Evolutionary conservation across 768 basidiomycete genomes (phyloP).

Genomic region (Kwoniella sp.): DNA sequence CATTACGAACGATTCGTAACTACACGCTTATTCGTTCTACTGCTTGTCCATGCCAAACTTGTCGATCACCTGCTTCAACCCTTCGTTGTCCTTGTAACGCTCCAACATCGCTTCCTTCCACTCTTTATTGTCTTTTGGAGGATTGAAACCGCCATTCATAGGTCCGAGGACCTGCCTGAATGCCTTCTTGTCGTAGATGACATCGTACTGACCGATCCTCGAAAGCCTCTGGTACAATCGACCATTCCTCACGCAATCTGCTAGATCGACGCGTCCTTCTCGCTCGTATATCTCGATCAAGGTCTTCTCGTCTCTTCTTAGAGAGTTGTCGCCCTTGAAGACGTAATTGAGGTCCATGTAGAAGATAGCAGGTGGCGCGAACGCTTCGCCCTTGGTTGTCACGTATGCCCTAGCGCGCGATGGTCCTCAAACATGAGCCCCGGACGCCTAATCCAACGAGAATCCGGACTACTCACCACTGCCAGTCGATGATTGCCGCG

Average conservation of each 20-base stretch:
- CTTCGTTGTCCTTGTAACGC: slow-evolving; percentile 5
- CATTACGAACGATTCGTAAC: too few species aligned
- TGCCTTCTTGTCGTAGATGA: background rate
- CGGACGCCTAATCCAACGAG: too few species aligned
- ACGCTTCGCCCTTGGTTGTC: slow-evolving; percentile 20
- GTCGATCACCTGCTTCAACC: slow-evolving; percentile 2
- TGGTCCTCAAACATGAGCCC: too few species aligned
- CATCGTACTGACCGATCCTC: slow-evolving; percentile 4
- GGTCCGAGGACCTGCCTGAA: slow-evolving; percentile 6
- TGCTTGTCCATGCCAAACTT: too few species aligned
- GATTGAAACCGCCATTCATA: slow-evolving; percentile 1
- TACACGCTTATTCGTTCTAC: too few species aligned
- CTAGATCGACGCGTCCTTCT: slow-evolving; percentile 11
- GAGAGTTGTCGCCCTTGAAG: background rate
- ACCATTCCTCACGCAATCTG: slow-evolving; percentile 20
- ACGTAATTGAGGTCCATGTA: background rate
- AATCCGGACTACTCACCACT: slow-evolving; percentile 36
- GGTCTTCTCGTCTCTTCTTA: slow-evolving; percentile 1
- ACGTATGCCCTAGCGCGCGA: slow-evolving; percentile 15
- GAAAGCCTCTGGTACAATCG: slow-evolving; percentile 6
- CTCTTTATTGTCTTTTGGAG: background rate
- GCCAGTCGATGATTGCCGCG: slow-evolving; percentile 52
- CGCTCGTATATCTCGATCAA: slow-evolving; percentile 14
- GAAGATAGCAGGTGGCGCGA: slow-evolving; percentile 6
- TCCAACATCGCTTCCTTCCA: slow-evolving; percentile 11